Conservation (phyloP, 2,329 filamentous ascomycete species). For the Cyanodermella asteris region DNA sequence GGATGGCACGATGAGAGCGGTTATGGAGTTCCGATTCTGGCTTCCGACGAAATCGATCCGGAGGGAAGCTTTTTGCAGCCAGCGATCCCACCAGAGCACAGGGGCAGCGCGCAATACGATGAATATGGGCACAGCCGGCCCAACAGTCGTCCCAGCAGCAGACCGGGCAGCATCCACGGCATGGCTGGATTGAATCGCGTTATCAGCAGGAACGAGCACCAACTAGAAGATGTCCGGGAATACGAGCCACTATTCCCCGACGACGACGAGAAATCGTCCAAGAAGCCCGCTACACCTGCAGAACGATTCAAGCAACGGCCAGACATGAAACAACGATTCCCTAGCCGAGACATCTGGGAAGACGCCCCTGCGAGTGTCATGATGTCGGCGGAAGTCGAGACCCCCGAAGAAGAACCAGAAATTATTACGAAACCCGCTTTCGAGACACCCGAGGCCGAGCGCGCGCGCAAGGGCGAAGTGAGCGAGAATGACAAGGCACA, state of each 20-base stretch:
- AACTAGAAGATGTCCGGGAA: slow-evolving; percentile 71
- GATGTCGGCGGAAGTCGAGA: slow-evolving; percentile 57
- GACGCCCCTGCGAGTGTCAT: slow-evolving; percentile 75
- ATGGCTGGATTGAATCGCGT: slow-evolving; percentile 30
- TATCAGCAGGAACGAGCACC: slow-evolving; percentile 37
- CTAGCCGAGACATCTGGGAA: slow-evolving; percentile 93
- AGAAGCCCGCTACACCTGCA: slow-evolving; percentile 28
- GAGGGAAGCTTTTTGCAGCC: slow-evolving; percentile 49
- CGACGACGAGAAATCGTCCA: slow-evolving; percentile 40
- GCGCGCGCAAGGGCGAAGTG: slow-evolving; percentile 17
- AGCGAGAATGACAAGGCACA: slow-evolving; percentile 19
- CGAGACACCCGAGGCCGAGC: slow-evolving; percentile 27
- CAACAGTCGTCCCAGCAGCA: slow-evolving; percentile 42
- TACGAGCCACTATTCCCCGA: slow-evolving; percentile 87
- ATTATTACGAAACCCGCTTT: too few relatives aligned
- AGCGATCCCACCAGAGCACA: slow-evolving; percentile 57
- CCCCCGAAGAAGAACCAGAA: slow-evolving; percentile 36
- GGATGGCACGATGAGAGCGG: slow-evolving; percentile 35
- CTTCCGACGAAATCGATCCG: slow-evolving; percentile 62
- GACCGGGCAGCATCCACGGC: slow-evolving; percentile 41
- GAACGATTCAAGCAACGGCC: slow-evolving; percentile 34
- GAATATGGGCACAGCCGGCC: slow-evolving; percentile 32
- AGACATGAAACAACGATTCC: slow-evolving; percentile 48
- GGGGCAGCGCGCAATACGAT: slow-evolving; percentile 34
- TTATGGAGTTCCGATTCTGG: slow-evolving; percentile 62